Base-by-base conservation (phyloP, 140 eudicot genomes). In the Cichorium intybus region DNA sequence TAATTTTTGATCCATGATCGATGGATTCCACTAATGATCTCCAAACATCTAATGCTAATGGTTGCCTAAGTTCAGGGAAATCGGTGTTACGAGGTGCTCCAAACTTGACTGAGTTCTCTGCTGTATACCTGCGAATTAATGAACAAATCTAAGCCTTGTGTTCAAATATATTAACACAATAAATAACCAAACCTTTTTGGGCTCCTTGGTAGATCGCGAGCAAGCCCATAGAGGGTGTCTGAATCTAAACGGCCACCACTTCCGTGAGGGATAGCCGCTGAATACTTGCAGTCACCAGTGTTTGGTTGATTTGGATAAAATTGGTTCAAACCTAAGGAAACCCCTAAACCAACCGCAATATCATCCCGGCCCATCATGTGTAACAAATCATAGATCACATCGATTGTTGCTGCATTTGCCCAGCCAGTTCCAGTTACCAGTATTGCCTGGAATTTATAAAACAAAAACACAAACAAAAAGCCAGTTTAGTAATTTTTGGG, bases 361-460 rank as follows among this genome's bases (percentile, higher is more conserved):
- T 92, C 96, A 69, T 88, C 96, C 7, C 98, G 96, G 12, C 98
- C 98, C 98, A 92, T 92, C 98, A 88, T 92, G 60, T 92, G 96
- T 72, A 92, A 76, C 72, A 92, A 58, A 68, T 92, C 98, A 55
- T 92, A 92, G 20, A 92, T 82, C 20, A 85, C 70, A 57, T 92
- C 98, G 35, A 92, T 81, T n/a, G 98, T 85, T 55, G 89, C 96
- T 16, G 87, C 86, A 61, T 80, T 83, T n/a, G 98, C 98, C 98
- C 98, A 92, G 12, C 98, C 98, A 35, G 81, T 88, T 47, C 96
- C 82, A 15, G 73, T 85, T 39, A 85, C 82, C n/a, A 92, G 55
- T 77, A 92, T 61, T 0, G 93, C 98, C 98, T 92, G 72, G 14
- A 43, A 5, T 45, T 45, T 39, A 64, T 7, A 15, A 41, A 64